Evolutionary conservation across 805 yeast species (phyloP).

Genomic region (Candida vartiovaarae): DNA sequence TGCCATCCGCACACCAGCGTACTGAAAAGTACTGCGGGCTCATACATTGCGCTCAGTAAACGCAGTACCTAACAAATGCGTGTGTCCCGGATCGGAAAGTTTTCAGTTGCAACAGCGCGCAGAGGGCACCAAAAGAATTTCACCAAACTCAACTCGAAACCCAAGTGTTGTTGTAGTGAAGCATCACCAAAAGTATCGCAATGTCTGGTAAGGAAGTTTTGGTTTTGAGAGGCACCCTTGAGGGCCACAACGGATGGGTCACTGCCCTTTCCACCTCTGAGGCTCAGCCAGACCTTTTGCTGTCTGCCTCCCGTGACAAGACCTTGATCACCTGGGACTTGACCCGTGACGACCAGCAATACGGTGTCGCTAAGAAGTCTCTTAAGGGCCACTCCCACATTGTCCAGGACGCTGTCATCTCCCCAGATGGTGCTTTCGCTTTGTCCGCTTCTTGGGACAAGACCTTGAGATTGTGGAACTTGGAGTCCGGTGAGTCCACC

Average conservation of each 20-base stretch:
- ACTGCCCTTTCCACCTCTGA: constrained; percentile 97
- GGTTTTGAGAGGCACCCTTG: constrained; percentile 99
- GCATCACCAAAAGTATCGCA: constrained; percentile 10
- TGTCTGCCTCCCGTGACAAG: constrained; percentile 99
- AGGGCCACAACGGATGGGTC: constrained; percentile 97
- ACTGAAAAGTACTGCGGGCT: constrained; percentile 14
- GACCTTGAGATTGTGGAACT: constrained; percentile 98
- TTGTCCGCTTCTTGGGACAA: constrained; percentile 99
- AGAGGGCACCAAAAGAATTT: constrained; percentile 2
- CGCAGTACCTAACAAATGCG: constrained; percentile 17
- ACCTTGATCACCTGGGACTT: constrained; percentile 97
- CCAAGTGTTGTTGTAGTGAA: not conserved
- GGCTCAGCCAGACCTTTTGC: constrained; percentile 94
- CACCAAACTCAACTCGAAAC: constrained; percentile 1
- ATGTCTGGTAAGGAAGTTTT: constrained; percentile 92
- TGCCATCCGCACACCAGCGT: not conserved
- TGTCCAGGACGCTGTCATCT: constrained; percentile 94
- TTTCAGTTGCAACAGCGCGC: too few species aligned
- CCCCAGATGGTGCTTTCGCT: constrained; percentile 97
- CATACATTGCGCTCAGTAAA: constrained; percentile 21
- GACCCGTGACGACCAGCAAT: constrained; percentile 91
- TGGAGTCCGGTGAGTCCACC: constrained; percentile 87
- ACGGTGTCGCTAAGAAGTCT: constrained; percentile 97
- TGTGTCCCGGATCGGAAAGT: constrained; percentile 7
- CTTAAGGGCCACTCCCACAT: constrained; percentile 99